Conservation (phyloP, 2,329 filamentous ascomycete genomes). For the Aureobasidium namibiae region DNA sequence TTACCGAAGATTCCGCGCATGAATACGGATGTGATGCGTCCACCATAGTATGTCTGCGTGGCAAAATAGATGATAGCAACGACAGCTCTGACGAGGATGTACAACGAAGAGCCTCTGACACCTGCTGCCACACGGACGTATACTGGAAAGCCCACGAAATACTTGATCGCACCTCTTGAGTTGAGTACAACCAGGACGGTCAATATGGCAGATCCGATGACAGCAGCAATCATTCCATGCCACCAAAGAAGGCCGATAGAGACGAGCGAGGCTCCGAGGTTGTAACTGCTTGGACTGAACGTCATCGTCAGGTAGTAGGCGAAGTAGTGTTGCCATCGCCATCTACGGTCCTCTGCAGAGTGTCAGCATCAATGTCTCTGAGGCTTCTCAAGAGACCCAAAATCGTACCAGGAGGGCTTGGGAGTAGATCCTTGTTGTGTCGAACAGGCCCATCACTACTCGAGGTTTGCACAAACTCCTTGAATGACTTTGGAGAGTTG, state of each 20-base stretch:
- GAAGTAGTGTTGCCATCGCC: slow-evolving; percentile 4
- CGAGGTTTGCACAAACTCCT: background rate
- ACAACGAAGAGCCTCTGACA: background rate
- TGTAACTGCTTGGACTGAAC: slow-evolving; percentile 2
- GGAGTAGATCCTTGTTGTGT: background rate
- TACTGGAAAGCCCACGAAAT: background rate
- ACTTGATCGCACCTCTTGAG: background rate
- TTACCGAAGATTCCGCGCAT: slow-evolving; percentile 2
- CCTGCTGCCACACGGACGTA: slow-evolving; percentile 1
- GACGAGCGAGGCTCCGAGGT: background rate
- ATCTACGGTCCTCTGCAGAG: background rate
- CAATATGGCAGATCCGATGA: background rate
- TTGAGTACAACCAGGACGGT: background rate
- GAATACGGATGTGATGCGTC: background rate
- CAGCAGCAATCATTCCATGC: background rate
- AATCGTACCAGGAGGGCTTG: background rate
- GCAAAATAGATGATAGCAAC: slow-evolving; percentile 2
- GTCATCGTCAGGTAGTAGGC: slow-evolving; percentile 4
- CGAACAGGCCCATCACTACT: background rate
- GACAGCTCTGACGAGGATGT: background rate
- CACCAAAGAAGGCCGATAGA: background rate
- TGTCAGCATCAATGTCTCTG: background rate
- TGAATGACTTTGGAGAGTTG: background rate
- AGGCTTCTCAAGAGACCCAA: too few species aligned
- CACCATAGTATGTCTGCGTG: slow-evolving; percentile 2